phyloP scores from a whole-genome alignment of 345 rosid species.

The Boechera retrofracta region DNA sequence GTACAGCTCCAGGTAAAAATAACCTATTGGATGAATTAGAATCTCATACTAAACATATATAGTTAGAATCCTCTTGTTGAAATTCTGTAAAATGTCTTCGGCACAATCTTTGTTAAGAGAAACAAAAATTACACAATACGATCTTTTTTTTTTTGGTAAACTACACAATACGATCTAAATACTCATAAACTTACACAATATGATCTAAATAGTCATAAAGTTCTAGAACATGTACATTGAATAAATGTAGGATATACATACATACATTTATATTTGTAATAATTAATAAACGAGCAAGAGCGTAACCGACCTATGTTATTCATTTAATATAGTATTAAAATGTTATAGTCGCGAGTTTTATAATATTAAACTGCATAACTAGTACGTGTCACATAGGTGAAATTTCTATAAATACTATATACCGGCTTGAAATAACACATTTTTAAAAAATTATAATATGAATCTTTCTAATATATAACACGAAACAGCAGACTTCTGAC shows the following conservation, averaged over 20 bases:
- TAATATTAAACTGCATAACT: background rate
- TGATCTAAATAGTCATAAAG: background rate
- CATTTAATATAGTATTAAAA: background rate
- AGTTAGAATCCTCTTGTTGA: background rate
- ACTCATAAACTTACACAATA: background rate
- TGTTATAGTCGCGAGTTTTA: background rate
- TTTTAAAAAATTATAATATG: too few species aligned
- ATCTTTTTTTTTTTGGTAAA: too few species aligned
- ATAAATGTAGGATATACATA: background rate
- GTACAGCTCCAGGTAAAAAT: constrained; percentile 10
- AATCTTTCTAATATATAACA: too few species aligned
- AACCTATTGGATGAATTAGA: background rate
- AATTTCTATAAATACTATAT: background rate
- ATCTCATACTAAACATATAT: background rate
- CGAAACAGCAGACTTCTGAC: background rate
- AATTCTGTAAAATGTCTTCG: background rate
- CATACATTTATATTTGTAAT: background rate
- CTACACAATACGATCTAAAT: background rate
- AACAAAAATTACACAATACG: background rate
- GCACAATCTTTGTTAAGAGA: background rate
- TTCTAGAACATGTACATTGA: constrained; percentile 10
- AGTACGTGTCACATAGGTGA: constrained; percentile 8
- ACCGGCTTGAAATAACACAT: constrained; percentile 12
- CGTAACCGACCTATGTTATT: constrained; percentile 24
- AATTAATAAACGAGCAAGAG: background rate